Percentiles rank a stretch among this genome's conserved stretches.
These are phyloP conservation scores for Hylodesmum podocarpum DNA, from an alignment of 306 rosid species.

Conservation along the genomic window DNA sequence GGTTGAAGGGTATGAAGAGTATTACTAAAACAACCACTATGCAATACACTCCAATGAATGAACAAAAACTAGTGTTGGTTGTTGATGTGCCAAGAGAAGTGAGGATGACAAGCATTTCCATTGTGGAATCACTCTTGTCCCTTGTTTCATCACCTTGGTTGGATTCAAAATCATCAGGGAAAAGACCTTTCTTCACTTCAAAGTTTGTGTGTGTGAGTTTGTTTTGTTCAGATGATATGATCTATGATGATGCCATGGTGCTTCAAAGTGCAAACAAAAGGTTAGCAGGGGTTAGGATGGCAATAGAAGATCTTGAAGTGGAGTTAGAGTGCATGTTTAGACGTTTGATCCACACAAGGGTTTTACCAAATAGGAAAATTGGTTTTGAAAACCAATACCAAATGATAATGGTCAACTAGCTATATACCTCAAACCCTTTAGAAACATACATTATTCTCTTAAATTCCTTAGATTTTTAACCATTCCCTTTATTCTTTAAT, in stretches of 20 bases:
- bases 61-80: slow-evolving; percentile 45
- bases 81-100: slow-evolving; percentile 58
- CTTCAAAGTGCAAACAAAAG: slow-evolving; percentile 57
- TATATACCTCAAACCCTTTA: slow-evolving; percentile 9
- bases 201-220: slow-evolving; percentile 33
- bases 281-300: slow-evolving; percentile 53
- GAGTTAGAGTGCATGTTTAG: slow-evolving; percentile 62
- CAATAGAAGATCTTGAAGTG: slow-evolving; percentile 53
- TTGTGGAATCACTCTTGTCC: slow-evolving; percentile 54
- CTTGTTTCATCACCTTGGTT: slow-evolving; percentile 59
- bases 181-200: slow-evolving; percentile 34
- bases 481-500: slow-evolving; percentile 16
- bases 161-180: slow-evolving; percentile 37
- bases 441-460: not conserved
- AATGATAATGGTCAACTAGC: not conserved
- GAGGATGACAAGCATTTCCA: slow-evolving; percentile 44
- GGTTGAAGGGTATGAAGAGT: slow-evolving; percentile 44
- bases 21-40: not conserved
- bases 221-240: slow-evolving; percentile 23
- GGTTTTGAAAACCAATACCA: not conserved
- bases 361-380: slow-evolving; percentile 36
- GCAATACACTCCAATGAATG: slow-evolving; percentile 17
- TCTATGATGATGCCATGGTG: slow-evolving; percentile 42
- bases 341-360: slow-evolving; percentile 66
- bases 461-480: not conserved